Base-by-base conservation (phyloP, 1,139 yeast genomes). In the Debaryomyces psychrophilus region DNA sequence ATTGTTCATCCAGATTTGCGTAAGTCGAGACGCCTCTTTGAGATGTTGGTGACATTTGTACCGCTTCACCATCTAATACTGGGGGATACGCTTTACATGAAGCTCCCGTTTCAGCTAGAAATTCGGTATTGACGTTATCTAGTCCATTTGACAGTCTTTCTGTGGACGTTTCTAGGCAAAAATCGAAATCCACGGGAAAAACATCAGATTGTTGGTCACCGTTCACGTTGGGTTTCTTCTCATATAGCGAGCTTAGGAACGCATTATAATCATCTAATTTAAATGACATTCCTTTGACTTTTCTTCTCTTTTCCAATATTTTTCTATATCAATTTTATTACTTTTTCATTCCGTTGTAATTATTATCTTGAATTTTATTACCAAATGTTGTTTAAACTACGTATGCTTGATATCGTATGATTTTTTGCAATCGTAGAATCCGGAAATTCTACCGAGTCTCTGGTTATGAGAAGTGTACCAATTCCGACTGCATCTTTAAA, bases 121-220 rank as follows among this genome's bases (percentile, higher is more conserved):
- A 50, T 28, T 50, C 53, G 1, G 33, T 29, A 15, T 29, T 29
- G 18, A 29, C 14, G 14, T 29, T 29, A 14, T 29, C 6, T 8
- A 15, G 9, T 8, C 33, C 37, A 18, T 40, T 31, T 14, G 11
- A 15, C n/a, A 5, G 14, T 28, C 17, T n/a, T 28, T 20, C 25
- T 4, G 29, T 25, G 3, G 53, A 46, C 8, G 53, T 53, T 12
- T 51, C 45, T 28, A 68, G 52, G 2, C 69, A 69, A 51, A 67
- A 68, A 49, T 67, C 69, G 49, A 68, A 68, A 45, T 67, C 69
- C 3, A 65, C 57, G 3, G 69, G 71, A 50, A 65, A 58, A 8
- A 29, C 38, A 8, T 41, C 42, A 7, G 44, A 25, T 35, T 40
- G 23, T 9, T 26, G 28, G 15, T 29, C 47, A 17, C 28, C 31